These are phyloP conservation scores for Pisolithus orientalis DNA, from an alignment of 768 basidiomycete species.

Conservation along the genomic window DNA sequence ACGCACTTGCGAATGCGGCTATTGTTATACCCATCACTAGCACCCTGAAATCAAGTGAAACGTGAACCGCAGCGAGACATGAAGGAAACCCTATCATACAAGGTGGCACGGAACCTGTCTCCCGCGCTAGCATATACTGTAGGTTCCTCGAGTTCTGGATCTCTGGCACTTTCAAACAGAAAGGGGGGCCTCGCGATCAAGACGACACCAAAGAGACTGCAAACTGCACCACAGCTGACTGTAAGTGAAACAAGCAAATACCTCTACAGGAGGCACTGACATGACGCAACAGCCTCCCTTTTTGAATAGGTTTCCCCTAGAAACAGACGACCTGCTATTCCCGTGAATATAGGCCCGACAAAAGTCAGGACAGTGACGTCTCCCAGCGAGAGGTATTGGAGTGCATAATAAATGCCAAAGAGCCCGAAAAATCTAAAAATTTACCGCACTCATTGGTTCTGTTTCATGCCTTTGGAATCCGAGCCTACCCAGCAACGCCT, in stretches of 20 bases:
- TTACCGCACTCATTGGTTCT: too few species aligned
- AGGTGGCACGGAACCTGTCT: constrained; percentile 54
- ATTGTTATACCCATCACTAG: constrained; percentile 63
- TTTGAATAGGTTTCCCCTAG: constrained; percentile 53
- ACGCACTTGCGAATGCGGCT: constrained; percentile 63
- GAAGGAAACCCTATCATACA: constrained; percentile 24
- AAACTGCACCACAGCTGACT: constrained; percentile 30
- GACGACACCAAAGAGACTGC: constrained; percentile 69
- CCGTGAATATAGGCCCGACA: constrained; percentile 60
- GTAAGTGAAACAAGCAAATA: not conserved
- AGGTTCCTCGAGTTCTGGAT: not conserved
- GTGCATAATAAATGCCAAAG: constrained; percentile 62
- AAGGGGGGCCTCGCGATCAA: constrained; percentile 75
- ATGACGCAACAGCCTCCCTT: constrained; percentile 50
- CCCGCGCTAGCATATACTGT: constrained; percentile 10
- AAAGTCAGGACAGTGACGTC: constrained; percentile 78
- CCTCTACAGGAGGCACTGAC: constrained; percentile 21
- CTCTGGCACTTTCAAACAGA: constrained; percentile 48
- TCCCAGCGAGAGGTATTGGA: constrained; percentile 70
- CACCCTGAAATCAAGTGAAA: constrained; percentile 32
- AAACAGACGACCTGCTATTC: constrained; percentile 54
- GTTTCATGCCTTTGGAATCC: too few species aligned
- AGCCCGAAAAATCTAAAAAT: constrained; percentile 61
- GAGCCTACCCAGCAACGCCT: constrained; percentile 56
- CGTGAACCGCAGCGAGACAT: not conserved